These are phyloP conservation scores for Tylopilus sp. DNA, from an alignment of 1,284 basidiomycete genomes.

Conservation along the genomic window DNA sequence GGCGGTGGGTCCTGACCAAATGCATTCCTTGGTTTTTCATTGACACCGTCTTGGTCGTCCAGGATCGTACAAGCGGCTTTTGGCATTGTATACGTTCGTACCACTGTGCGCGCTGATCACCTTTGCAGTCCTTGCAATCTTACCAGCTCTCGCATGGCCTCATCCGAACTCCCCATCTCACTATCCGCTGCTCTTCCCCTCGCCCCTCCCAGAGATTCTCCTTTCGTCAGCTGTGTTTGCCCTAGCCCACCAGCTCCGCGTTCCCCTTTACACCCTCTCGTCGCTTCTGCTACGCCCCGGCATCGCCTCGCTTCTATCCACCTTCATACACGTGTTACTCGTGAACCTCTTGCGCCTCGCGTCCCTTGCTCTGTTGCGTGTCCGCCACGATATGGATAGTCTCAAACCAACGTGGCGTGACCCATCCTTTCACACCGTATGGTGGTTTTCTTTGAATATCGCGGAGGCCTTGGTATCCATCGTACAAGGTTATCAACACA, in stretches of 20 bases:
- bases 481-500: conserved; percentile 62
- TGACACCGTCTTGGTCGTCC: conserved; percentile 8
- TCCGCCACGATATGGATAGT: conserved; percentile 43
- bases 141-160: conserved; percentile 48
- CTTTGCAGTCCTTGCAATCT: conserved; percentile 45
- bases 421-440: conserved; percentile 56
- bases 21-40: background rate
- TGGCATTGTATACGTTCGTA: conserved; percentile 52
- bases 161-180: conserved; percentile 32
- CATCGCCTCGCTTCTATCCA: conserved; percentile 44
- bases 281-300: conserved; percentile 31
- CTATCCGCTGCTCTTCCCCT: conserved; percentile 47
- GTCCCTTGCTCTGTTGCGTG: conserved; percentile 49
- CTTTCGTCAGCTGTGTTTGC: conserved; percentile 57
- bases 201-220: conserved; percentile 56
- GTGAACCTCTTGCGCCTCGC: conserved; percentile 52
- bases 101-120: conserved; percentile 48
- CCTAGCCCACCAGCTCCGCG: conserved; percentile 52
- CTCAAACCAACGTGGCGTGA: conserved; percentile 51
- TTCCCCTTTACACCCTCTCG: conserved; percentile 42
- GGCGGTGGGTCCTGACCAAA: conserved; percentile 40
- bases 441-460: conserved; percentile 68
- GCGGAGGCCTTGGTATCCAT: conserved; percentile 61
- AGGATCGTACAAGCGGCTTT: conserved; percentile 58
- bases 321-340: conserved; percentile 45